Evolutionary conservation across 1,284 basidiomycete species (phyloP), one percentile per base, ranked within the genome.

Genomic region (Fomitopsis pinicola): DNA sequence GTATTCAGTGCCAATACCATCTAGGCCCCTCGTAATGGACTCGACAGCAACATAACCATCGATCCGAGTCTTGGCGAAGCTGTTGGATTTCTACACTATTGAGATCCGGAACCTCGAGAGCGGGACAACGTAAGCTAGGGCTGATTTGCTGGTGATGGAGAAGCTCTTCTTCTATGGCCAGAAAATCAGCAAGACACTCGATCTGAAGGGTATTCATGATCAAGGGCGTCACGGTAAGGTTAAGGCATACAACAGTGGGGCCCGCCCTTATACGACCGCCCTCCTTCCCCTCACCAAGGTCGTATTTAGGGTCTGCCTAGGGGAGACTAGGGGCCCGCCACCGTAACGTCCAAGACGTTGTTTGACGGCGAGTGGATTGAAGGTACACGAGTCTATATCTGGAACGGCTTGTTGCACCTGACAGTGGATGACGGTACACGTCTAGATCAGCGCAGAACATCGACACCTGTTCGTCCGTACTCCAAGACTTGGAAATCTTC

Each of bases 331-430:
- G 22, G 3, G 22, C 22, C 22, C 22, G 22, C 22, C 22, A 22
- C 22, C 2, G 22, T 73, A 38, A 74, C 73, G 8, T 76, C 80
- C 17, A 84, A 82, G 70, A 91, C 86, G 0, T 71, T 91, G 38
- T 91, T 90, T 67, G 90, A 93, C 70, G 86, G 84, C 5, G 91
- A 93, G 67, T 93, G 89, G 90, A 86, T 92, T 19, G 89, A 93
- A 76, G 86, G 87, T 82, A 50, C 4, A 28, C 14, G n/a, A n/a
- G n/a, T 48, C 45, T 14, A 28, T 22, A 5, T 48, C 12, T 1
- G 8, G 42, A 19, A 45, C 22, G 42, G 9, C n/a, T 8, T 9
- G 15, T 17, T 22, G 17, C 15, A 15, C 26, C 5, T 50, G 22
- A 22, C 22, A 22, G 7, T 15, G 3, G 5, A 50, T 33, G 28